phyloP scores from a whole-genome alignment of 257 asterid species.

The Solanum habrochaites region DNA sequence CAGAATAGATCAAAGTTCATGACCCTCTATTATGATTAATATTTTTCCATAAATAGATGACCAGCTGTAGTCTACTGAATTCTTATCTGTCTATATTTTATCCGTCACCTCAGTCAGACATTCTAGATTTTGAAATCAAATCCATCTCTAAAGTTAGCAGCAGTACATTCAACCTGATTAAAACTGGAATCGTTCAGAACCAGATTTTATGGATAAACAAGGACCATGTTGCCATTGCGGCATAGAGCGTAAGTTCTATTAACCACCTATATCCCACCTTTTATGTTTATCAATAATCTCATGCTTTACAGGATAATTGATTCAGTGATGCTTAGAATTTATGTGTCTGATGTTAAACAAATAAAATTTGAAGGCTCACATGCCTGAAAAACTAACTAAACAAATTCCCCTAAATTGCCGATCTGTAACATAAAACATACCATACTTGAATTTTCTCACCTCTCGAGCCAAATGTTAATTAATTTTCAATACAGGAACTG shows the following conservation, averaged over 20 bases:
- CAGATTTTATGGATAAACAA: conserved; percentile 5
- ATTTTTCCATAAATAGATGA: not conserved
- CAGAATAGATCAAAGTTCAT: not conserved
- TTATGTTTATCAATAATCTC: not conserved
- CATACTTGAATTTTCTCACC: too few relatives aligned
- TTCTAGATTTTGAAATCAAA: not conserved
- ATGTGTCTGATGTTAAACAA: not conserved
- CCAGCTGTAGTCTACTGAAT: not conserved
- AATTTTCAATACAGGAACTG: not conserved
- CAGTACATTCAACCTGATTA: not conserved
- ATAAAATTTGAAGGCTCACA: not conserved
- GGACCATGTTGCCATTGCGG: conserved; percentile 23
- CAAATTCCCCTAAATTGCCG: too few relatives aligned
- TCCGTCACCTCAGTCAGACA: not conserved
- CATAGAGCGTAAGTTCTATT: not conserved
- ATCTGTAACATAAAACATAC: too few relatives aligned
- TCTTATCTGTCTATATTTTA: not conserved
- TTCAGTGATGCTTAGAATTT: not conserved
- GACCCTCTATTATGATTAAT: not conserved
- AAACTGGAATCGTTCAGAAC: not conserved
- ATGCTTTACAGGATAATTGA: not conserved
- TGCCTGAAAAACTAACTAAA: too few relatives aligned
- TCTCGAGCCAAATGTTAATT: not conserved
- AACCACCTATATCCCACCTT: not conserved
- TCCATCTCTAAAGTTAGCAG: not conserved